phyloP scores from a whole-genome alignment of 2,329 filamentous ascomycete species.

The Penicillium verrucosum region DNA sequence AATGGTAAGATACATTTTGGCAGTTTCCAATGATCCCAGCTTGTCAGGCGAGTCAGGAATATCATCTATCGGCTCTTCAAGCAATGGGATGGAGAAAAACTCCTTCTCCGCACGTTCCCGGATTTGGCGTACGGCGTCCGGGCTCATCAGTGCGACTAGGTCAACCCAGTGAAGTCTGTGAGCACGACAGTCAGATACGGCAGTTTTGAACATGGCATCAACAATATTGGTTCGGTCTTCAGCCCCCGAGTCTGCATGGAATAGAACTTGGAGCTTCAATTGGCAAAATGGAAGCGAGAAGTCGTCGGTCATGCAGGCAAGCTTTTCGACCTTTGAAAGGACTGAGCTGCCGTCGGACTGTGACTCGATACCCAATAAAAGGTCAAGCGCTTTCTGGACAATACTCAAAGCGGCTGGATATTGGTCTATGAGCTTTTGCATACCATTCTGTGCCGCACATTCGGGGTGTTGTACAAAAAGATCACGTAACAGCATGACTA shows the following conservation, averaged over 20 bases:
- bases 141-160: constrained; percentile 38
- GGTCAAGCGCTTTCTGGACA: constrained; percentile 33
- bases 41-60: constrained; percentile 9
- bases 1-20: constrained; percentile 38
- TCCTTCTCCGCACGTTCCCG: constrained; percentile 42
- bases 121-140: constrained; percentile 39
- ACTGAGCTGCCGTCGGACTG: constrained; percentile 17
- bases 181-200: constrained; percentile 35
- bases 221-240: constrained; percentile 33
- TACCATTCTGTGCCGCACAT: constrained; percentile 26
- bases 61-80: constrained; percentile 25
- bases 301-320: constrained; percentile 38
- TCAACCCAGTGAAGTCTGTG: constrained; percentile 40
- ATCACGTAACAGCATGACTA: constrained; percentile 32
- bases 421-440: constrained; percentile 29
- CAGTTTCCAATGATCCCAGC: constrained; percentile 28
- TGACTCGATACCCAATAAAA: constrained; percentile 30
- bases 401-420: constrained; percentile 26
- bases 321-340: constrained; percentile 34
- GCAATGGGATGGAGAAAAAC: constrained; percentile 37
- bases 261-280: constrained; percentile 42
- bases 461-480: constrained; percentile 36
- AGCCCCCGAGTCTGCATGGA: constrained; percentile 30
- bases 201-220: constrained; percentile 41
- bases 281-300: constrained; percentile 46